Evolutionary conservation across 2,329 filamentous ascomycete species (phyloP).

Genomic region (Pseudogymnoascus sp.): DNA sequence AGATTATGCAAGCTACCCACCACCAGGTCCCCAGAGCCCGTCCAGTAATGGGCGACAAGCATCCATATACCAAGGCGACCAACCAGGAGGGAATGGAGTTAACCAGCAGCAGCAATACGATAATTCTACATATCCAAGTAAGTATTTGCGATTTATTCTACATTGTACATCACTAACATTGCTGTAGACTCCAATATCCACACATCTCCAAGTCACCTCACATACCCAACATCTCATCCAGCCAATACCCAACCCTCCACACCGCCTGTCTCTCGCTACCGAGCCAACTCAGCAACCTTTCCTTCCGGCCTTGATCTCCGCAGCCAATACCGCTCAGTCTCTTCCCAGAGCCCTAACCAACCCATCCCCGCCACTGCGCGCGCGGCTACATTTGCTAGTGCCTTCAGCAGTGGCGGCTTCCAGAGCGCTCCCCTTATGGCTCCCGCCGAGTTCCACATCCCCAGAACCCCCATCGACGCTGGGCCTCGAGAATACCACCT

Average conservation of each 20-base stretch:
- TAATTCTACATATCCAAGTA: conserved; percentile 45
- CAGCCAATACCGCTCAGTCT: conserved; percentile 37
- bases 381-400: conserved; percentile 34
- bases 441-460: conserved; percentile 45
- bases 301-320: conserved; percentile 40
- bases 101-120: conserved; percentile 42
- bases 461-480: conserved; percentile 36
- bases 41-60: conserved; percentile 41
- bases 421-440: conserved; percentile 48
- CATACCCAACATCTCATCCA: conserved; percentile 40
- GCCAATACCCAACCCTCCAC: conserved; percentile 34
- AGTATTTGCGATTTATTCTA: conserved; percentile 23
- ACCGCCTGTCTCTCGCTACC: conserved; percentile 38
- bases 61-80: conserved; percentile 44
- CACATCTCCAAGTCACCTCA: conserved; percentile 41
- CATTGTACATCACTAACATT: conserved; percentile 16
- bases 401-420: conserved; percentile 43
- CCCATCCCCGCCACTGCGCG: conserved; percentile 29
- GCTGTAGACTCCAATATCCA: conserved; percentile 39
- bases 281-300: conserved; percentile 43
- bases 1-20: conserved; percentile 46
- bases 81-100: conserved; percentile 36
- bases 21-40: conserved; percentile 38
- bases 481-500: conserved; percentile 42
- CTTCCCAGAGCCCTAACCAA: conserved; percentile 16